These are phyloP conservation scores for Phaffomyces antillensis DNA, from an alignment of 805 yeast species.

Conservation along the genomic window DNA sequence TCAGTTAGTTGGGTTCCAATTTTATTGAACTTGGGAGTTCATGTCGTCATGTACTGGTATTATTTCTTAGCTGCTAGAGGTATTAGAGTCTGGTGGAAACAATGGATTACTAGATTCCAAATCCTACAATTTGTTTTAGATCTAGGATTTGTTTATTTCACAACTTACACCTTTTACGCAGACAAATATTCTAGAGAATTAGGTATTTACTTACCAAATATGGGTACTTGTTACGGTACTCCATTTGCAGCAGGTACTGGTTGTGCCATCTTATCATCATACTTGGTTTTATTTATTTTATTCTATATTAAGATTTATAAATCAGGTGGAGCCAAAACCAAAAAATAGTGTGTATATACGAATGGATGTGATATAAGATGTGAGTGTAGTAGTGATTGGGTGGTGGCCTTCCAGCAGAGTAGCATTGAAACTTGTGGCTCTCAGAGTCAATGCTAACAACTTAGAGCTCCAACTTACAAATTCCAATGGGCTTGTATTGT, in stretches of 20 bases:
- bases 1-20: slow-evolving; percentile 95
- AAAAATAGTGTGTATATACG: neutral
- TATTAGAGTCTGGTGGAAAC: slow-evolving; percentile 98
- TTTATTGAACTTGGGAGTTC: slow-evolving; percentile 81
- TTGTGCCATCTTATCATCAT: slow-evolving; percentile 78
- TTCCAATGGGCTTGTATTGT: too few relatives aligned
- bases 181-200: slow-evolving; percentile 42
- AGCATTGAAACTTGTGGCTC: too few relatives aligned
- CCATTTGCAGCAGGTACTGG: slow-evolving; percentile 92
- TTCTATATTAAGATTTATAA: slow-evolving; percentile 87
- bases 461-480: neutral
- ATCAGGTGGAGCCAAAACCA: slow-evolving; percentile 27
- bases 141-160: slow-evolving; percentile 85
- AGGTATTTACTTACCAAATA: slow-evolving; percentile 56
- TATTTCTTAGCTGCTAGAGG: slow-evolving; percentile 91
- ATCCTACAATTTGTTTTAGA: slow-evolving; percentile 89
- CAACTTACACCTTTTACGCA: slow-evolving; percentile 87
- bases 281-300: slow-evolving; percentile 82
- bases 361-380: too few relatives aligned
- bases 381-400: too few relatives aligned
- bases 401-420: too few relatives aligned
- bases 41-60: slow-evolving; percentile 96
- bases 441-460: too few relatives aligned
- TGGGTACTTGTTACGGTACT: slow-evolving; percentile 85
- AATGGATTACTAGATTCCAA: slow-evolving; percentile 96